Evolutionary conservation across 164 flowering plant genomes (phyloP), one percentile per base, ranked within the genome.

Genomic region (Brasenia schreberi): DNA sequence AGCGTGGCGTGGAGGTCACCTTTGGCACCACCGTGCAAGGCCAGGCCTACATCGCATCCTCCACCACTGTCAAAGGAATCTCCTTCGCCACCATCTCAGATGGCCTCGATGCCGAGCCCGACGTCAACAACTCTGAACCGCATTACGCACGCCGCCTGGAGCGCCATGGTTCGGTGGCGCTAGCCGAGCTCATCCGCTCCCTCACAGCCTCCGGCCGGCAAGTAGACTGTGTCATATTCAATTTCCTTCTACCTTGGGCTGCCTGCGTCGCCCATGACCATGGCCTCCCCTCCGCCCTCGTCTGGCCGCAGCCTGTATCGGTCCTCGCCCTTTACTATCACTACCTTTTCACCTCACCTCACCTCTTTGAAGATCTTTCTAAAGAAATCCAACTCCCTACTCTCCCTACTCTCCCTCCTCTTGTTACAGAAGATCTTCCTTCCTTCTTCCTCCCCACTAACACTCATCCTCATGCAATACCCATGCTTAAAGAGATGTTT

Each of bases 71-170:
- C 0, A 17, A 45, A 52, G 81, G 81, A 61, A n/a, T 85, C 19
- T 53, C 69, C 39, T 73, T 74, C 45, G 78, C 72, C 14, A 7
- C 75, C n/a, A 79, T 79, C 67, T 83, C 86, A 1, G 86, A 83
- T 53, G 87, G 89, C 4, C 78, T 70, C 64, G 83, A 79, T 62
- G 82, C 79, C 42, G 88, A 81, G 0, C 65, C 70, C 64, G 69
- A 74, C 4, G 17, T 61, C 0, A 14, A 14, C 3, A 69, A 66
- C 19, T 68, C 71, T 18, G 6, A 2, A 5, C 6, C n/a, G 0
- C 39, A 18, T 42, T 74, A 63, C 76, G 44, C 69, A 68, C 44
- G 71, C 0, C 60, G 65, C 27, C 0, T 79, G 12, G 59, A 63
- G 45, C 44, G 42, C 0, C 5, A 43, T 0, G 79, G 82, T n/a